Evolutionary conservation across 352 stramenopile species (phyloP).

Genomic region (Blastocystis sp.): DNA sequence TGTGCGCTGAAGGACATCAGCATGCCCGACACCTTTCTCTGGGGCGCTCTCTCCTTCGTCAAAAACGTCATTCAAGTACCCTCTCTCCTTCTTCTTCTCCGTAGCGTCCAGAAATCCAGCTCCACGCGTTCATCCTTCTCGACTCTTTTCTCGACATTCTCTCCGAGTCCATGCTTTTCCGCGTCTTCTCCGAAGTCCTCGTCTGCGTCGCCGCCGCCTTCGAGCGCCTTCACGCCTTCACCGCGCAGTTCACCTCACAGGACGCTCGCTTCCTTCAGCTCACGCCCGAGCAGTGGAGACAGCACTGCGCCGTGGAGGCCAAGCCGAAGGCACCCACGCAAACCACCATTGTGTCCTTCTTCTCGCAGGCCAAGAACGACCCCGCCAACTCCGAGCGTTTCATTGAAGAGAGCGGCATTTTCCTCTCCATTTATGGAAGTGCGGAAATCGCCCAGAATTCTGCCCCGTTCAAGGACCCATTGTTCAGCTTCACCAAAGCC

Average conservation of each 20-base stretch:
- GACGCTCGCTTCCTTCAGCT: too few species aligned
- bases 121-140: constrained; percentile 19
- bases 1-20: neutral
- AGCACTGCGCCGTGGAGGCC: too few species aligned
- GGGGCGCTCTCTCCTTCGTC: constrained; percentile 20
- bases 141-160: constrained; percentile 35
- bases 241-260: too few species aligned
- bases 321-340: too few species aligned
- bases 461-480: too few species aligned
- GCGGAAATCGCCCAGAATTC: too few species aligned
- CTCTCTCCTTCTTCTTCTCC: neutral
- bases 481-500: too few species aligned
- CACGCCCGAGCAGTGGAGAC: too few species aligned
- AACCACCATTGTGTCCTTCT: constrained; percentile 4
- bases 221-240: neutral
- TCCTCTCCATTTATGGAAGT: too few species aligned
- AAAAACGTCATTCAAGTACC: constrained; percentile 35
- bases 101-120: constrained; percentile 11
- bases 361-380: constrained; percentile 1
- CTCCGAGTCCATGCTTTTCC: constrained; percentile 11
- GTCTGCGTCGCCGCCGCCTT: constrained; percentile 47
- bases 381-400: too few species aligned
- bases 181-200: constrained; percentile 16
- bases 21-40: constrained; percentile 49
- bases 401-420: too few species aligned